Evolutionary conservation across 768 basidiomycete genomes (phyloP), one percentile per base, ranked within the genome.

Genomic region (Boletus subcaerulescens): DNA sequence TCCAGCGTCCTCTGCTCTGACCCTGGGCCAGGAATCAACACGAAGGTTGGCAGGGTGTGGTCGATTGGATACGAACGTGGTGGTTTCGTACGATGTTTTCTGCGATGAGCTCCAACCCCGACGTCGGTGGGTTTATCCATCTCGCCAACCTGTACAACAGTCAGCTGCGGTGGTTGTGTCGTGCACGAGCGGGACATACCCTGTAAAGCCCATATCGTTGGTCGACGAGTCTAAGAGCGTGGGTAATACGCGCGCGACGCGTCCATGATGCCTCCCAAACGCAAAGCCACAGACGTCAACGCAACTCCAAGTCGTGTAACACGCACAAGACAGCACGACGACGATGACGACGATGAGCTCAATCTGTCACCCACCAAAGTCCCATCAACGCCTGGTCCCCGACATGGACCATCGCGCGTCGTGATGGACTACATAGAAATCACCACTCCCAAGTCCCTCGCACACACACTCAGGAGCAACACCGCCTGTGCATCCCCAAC

Each of bases 61-160:
- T 62, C 57, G 57, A 48, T 22, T 43, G 58, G 24, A 50, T 41
- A 71, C 78, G 58, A 60, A 73, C 89, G 67, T 86, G 83, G 67
- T 91, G 88, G 60, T 91, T 91, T 36, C 77, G 74, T 3, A 75
- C 55, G 43, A 92, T 84, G 59, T 91, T 91, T 42, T 87, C 80
- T 56, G 76, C 72, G 35, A 91, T 84, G 46, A 86, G 77, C 48
- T 85, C 80, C 20, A 91, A 70, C 29, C 88, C 87, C 50, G 81
- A 79, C 12, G 84, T 77, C 4, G 90, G 89, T n/a, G 89, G 86
- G 70, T 91, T 90, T 29, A 85, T 80, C 90, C 89, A 91, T 59
- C 90, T 80, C 41, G 87, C 90, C 49, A 92, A 73, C 44, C 89
- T 91, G 60, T 24, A 50, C 31, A 3, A 5, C 3, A 44, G 53